phyloP scores from a whole-genome alignment of 1,284 basidiomycete species.

The Melanopsichium pennsylvanicum region DNA sequence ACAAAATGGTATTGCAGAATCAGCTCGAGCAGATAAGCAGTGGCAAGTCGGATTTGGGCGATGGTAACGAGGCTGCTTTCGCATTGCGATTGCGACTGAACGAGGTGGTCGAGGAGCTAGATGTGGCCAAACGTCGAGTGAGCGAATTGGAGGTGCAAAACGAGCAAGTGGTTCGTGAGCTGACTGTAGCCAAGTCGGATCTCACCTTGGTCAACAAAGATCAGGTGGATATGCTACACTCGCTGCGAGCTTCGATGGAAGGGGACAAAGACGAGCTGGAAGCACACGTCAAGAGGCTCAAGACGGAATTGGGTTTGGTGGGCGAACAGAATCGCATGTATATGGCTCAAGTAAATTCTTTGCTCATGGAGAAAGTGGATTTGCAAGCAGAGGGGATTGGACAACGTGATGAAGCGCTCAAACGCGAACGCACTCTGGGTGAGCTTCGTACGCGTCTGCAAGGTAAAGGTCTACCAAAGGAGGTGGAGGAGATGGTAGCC shows the following conservation, averaged over 20 bases:
- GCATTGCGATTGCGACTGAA: constrained; percentile 86
- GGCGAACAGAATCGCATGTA: constrained; percentile 88
- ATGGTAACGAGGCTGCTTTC: constrained; percentile 84
- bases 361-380: constrained; percentile 89
- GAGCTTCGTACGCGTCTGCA: constrained; percentile 72
- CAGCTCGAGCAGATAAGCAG: constrained; percentile 87
- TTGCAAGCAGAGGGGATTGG: constrained; percentile 71
- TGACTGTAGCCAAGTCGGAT: constrained; percentile 85
- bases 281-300: constrained; percentile 74
- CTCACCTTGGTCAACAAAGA: constrained; percentile 68
- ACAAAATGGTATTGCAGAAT: constrained; percentile 80
- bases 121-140: constrained; percentile 75
- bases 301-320: constrained; percentile 76
- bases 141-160: constrained; percentile 77
- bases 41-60: constrained; percentile 78
- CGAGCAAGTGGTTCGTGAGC: constrained; percentile 74
- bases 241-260: constrained; percentile 84
- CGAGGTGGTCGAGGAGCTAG: constrained; percentile 84
- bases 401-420: constrained; percentile 53
- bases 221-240: constrained; percentile 72
- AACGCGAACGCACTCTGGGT: constrained; percentile 44
- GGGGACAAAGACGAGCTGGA: constrained; percentile 83
- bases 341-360: constrained; percentile 72
- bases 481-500: constrained; percentile 79
- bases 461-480: constrained; percentile 73